A percentile compares a stretch with the other conserved stretches of the same genome.
These are phyloP conservation scores for Rhododendron mucronatum DNA, from an alignment of 148 eudicot genomes.

Conservation along the genomic window DNA sequence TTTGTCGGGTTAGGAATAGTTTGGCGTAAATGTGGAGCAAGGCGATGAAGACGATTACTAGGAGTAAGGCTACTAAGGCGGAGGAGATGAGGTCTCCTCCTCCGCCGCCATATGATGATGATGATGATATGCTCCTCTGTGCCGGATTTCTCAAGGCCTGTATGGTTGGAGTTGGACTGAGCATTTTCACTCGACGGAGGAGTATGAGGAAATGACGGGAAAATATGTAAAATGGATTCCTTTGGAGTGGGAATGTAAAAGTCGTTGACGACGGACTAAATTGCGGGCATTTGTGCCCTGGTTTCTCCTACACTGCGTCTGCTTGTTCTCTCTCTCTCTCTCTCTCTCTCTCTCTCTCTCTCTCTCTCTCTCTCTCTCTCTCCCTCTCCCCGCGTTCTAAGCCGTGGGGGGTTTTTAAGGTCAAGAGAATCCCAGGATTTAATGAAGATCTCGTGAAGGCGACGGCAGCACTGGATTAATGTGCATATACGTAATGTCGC, in stretches of 20 bases:
- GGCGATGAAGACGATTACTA: background rate
- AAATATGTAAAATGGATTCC: too few species aligned
- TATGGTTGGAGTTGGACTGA: background rate
- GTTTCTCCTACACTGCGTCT: conserved; percentile 19
- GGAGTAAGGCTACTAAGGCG: background rate
- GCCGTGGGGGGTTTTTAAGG: background rate
- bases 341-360: background rate
- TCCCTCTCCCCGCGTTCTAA: background rate
- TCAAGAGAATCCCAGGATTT: conserved; percentile 21
- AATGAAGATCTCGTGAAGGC: conserved; percentile 64
- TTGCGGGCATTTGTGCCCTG: too few species aligned
- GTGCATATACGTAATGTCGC: background rate
- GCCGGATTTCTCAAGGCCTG: background rate
- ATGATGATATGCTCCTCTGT: background rate
- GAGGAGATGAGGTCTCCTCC: background rate
- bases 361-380: background rate
- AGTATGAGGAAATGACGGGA: too few species aligned
- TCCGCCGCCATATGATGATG: background rate
- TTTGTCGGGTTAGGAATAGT: background rate
- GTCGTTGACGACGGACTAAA: conserved; percentile 4
- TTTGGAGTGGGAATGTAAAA: conserved; percentile 11
- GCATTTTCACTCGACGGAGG: background rate
- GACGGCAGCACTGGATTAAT: conserved; percentile 44
- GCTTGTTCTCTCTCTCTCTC: conserved; percentile 9
- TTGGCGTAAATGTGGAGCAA: background rate